phyloP scores from a whole-genome alignment of 768 basidiomycete species.

The Gymnopilus dilepis region DNA sequence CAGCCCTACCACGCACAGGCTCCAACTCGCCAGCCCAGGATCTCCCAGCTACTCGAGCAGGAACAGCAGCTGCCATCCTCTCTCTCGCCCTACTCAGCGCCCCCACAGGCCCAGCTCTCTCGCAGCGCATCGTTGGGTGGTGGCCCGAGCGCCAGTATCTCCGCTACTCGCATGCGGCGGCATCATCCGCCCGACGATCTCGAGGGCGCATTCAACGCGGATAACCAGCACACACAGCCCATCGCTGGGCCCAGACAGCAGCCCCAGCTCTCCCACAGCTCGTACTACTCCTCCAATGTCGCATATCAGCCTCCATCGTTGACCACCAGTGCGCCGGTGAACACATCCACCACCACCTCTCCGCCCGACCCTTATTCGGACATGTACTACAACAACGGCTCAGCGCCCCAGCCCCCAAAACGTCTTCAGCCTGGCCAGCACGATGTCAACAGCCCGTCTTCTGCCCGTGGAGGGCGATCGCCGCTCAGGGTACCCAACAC shows the following conservation, averaged over 20 bases:
- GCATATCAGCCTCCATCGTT: conserved; percentile 61
- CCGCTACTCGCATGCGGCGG: conserved; percentile 57
- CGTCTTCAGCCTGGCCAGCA: conserved; percentile 55
- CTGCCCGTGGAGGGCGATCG: conserved; percentile 59
- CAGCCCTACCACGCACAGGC: conserved; percentile 54
- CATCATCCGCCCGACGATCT: conserved; percentile 76
- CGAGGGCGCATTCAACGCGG: conserved; percentile 52
- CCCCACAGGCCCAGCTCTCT: conserved; percentile 57
- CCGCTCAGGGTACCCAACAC: conserved; percentile 63
- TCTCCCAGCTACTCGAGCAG: conserved; percentile 70
- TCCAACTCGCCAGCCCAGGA: conserved; percentile 57
- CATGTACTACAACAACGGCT: conserved; percentile 64
- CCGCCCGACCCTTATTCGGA: conserved; percentile 57
- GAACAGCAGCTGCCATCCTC: conserved; percentile 52
- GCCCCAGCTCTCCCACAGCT: conserved; percentile 45
- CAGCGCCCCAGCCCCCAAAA: conserved; percentile 56
- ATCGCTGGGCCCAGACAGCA: conserved; percentile 44
- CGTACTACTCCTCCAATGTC: conserved; percentile 64
- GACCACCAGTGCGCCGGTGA: conserved; percentile 36
- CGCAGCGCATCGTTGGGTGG: conserved; percentile 72
- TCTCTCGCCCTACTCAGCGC: conserved; percentile 56
- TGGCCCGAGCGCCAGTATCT: conserved; percentile 40
- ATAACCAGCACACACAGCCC: conserved; percentile 43
- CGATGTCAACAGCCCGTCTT: conserved; percentile 46
- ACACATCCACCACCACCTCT: conserved; percentile 36